Base-by-base conservation (phyloP, 1,139 yeast species). In the Kodamaea alishanica region DNA sequence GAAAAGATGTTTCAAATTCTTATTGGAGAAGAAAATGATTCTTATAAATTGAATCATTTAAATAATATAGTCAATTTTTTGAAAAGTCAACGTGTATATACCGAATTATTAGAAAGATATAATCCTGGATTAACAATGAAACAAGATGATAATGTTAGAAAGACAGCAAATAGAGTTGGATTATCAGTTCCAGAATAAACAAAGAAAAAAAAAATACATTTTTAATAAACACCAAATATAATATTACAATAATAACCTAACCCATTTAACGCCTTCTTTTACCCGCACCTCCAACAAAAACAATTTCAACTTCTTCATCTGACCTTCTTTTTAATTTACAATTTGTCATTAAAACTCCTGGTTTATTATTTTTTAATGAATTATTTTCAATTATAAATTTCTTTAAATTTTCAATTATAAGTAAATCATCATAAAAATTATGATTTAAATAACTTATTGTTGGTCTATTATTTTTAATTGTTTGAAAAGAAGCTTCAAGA, bases 131-230 rank as follows among this genome's bases (percentile, higher is more conserved):
- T 85, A 46, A 76, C 77, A 30, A 77, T 84, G 80, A 75, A 79
- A 26, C 95, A 85, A 52, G 78, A 76, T 41, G 96, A 90, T 45
- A 81, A 84, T 42, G 81, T 90, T 23, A 70, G 80, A 51, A 77
- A 77, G 54, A 83, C 95, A 4, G 98, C 97, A 5, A 75, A 81
- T 42, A 74, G 82, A 47, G 98, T 92, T 9, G 98, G 98, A 0
- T 72, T 90, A 29, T 28, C 40, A 8, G 45, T 50, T 9, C 54
- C 54, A 10, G 48, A 48, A 30, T 37, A 38, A 27, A n/a, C n/a
- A n/a, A n/a, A n/a, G n/a, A n/a, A n/a, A 11, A 15, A 6, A 9
- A 30, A 12, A 30, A 8, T 30, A 15, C 20, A 15, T 11, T 12
- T 15, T 10, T 31, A 15, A 10, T 8, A 8, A 10, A 22, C 10